These are phyloP conservation scores for Mortierella claussenii DNA, from an alignment of 192 early-diverging fungal genomes.

Conservation along the genomic window DNA sequence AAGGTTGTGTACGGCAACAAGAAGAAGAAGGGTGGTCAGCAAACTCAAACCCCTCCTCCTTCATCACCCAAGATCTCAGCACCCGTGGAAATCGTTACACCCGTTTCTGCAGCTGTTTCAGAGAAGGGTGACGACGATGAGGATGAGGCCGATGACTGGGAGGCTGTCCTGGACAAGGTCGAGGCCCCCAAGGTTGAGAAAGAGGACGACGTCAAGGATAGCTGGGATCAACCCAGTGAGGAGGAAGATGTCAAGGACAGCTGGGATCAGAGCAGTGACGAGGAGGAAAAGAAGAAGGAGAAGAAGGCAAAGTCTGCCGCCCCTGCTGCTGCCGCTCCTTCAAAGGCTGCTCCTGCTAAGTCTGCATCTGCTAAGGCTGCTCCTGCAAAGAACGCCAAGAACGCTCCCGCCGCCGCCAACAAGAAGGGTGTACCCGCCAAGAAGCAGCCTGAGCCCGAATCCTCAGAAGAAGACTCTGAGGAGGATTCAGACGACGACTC, in stretches of 20 bases:
- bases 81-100: constrained; percentile 37
- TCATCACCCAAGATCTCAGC: constrained; percentile 51
- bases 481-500: constrained; percentile 59
- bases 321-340: constrained; percentile 16
- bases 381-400: constrained; percentile 39
- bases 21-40: constrained; percentile 72
- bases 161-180: constrained; percentile 60
- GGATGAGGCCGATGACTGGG: constrained; percentile 44
- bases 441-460: constrained; percentile 34
- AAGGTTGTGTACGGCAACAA: constrained; percentile 78
- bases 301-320: constrained; percentile 42
- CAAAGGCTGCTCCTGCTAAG: constrained; percentile 50
- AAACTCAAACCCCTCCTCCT: constrained; percentile 46
- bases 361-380: constrained; percentile 33
- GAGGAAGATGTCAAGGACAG: constrained; percentile 73
- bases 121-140: constrained; percentile 64
- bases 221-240: constrained; percentile 57
- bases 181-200: constrained; percentile 29
- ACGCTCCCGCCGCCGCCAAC: constrained; percentile 32
- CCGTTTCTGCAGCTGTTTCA: constrained; percentile 53
- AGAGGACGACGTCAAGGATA: constrained; percentile 63
- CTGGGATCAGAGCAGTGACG: constrained; percentile 58
- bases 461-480: constrained; percentile 13
- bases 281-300: constrained; percentile 55
- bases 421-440: constrained; percentile 52